phyloP scores from a whole-genome alignment of 2,329 filamentous ascomycete species.

The Venturia nashicola region DNA sequence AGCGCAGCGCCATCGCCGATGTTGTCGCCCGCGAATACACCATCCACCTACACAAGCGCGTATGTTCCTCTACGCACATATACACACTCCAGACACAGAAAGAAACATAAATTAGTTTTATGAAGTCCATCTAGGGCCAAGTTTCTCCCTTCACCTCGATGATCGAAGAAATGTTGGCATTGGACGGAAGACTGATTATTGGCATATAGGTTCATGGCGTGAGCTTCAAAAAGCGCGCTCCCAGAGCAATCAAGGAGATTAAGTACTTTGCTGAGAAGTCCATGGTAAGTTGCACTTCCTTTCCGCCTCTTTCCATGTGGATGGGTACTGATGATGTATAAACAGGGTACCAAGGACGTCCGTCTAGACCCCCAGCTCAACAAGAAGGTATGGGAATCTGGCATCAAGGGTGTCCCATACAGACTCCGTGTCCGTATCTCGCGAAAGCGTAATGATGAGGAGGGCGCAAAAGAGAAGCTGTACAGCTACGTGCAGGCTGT shows the following conservation, averaged over 20 bases:
- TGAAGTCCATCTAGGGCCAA: slow-evolving; percentile 35
- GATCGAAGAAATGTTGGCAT: slow-evolving; percentile 26
- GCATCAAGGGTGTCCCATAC: slow-evolving; percentile 98
- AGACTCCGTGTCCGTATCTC: slow-evolving; percentile 96
- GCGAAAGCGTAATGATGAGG: slow-evolving; percentile 99
- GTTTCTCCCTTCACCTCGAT: slow-evolving; percentile 11
- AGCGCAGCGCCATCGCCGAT: slow-evolving; percentile 93
- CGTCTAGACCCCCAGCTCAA: slow-evolving; percentile 97
- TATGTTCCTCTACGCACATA: slow-evolving; percentile 43
- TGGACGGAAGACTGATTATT: slow-evolving; percentile 57
- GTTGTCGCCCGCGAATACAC: slow-evolving; percentile 99
- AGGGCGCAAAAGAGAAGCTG: slow-evolving; percentile 98
- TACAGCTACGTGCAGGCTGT: slow-evolving; percentile 99
- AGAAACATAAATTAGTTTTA: slow-evolving; percentile 37
- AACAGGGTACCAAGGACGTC: slow-evolving; percentile 88
- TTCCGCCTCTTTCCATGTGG: background rate
- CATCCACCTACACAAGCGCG: slow-evolving; percentile 99
- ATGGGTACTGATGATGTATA: slow-evolving; percentile 1
- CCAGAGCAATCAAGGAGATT: slow-evolving; percentile 99
- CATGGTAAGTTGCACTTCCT: slow-evolving; percentile 62
- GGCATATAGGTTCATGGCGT: slow-evolving; percentile 78
- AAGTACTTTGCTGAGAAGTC: slow-evolving; percentile 82
- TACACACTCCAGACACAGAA: background rate
- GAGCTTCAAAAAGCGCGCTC: slow-evolving; percentile 99
- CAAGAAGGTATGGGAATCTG: slow-evolving; percentile 99